These are phyloP conservation scores for Hygrophila difformis DNA, from an alignment of 257 asterid genomes.

Conservation along the genomic window DNA sequence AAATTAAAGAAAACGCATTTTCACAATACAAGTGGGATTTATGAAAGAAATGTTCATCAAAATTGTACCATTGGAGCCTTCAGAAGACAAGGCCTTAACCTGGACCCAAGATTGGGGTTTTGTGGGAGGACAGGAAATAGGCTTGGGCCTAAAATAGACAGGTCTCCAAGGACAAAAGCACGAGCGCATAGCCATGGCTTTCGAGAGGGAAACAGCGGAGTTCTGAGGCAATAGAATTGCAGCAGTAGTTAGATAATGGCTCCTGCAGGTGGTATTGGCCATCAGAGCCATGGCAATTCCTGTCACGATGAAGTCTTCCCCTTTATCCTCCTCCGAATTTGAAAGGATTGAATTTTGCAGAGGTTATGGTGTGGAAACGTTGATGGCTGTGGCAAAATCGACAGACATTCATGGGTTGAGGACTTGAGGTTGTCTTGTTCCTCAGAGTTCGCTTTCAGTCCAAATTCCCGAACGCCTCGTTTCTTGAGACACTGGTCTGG, in stretches of 20 bases:
- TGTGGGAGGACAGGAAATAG: constrained; percentile 25
- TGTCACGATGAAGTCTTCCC: too few relatives aligned
- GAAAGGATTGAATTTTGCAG: too few relatives aligned
- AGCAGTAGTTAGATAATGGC: constrained; percentile 23
- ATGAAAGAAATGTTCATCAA: background rate
- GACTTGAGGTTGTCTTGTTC: too few relatives aligned
- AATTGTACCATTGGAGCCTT: constrained; percentile 13
- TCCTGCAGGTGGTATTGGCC: constrained; percentile 31
- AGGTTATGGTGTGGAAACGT: too few relatives aligned
- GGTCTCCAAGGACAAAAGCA: constrained; percentile 33
- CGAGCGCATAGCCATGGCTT: constrained; percentile 48
- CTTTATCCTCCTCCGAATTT: too few relatives aligned
- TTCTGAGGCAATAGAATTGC: constrained; percentile 28
- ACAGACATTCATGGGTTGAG: too few relatives aligned
- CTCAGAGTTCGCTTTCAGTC: too few relatives aligned
- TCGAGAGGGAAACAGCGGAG: constrained; percentile 5
- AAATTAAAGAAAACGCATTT: too few relatives aligned
- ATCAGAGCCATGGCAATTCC: constrained; percentile 36
- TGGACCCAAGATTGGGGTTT: constrained; percentile 29
- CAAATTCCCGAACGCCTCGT: too few relatives aligned
- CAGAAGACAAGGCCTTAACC: constrained; percentile 47
- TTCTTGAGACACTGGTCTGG: too few relatives aligned
- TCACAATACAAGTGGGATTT: too few relatives aligned
- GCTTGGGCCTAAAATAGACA: constrained; percentile 19
- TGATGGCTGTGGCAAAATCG: too few relatives aligned